Percentiles rank a stretch among this genome's conserved stretches.
These are phyloP conservation scores for Dalechampia spathulata DNA, from an alignment of 441 rosid species.

Conservation along the genomic window DNA sequence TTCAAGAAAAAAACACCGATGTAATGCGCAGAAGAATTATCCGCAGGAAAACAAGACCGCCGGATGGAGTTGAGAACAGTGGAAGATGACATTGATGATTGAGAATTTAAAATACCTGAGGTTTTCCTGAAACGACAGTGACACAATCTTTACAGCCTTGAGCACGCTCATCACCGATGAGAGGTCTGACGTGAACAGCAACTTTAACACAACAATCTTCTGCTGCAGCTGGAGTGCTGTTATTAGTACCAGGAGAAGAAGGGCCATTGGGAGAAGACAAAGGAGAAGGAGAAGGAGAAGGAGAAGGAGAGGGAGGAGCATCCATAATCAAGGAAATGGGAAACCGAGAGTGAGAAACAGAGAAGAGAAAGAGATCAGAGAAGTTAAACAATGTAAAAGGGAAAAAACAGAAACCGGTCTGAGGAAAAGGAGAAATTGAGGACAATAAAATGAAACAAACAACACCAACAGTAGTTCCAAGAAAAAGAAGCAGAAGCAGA, in stretches of 20 bases:
- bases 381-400: constrained; percentile 1
- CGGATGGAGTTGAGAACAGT: too few species aligned
- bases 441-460: too few species aligned
- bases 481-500: neutral
- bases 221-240: constrained; percentile 21
- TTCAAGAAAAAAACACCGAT: too few species aligned
- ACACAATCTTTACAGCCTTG: constrained; percentile 98
- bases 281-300: constrained; percentile 2
- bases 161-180: constrained; percentile 79
- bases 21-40: too few species aligned
- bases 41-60: too few species aligned
- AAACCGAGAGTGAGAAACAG: neutral
- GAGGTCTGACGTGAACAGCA: constrained; percentile 93
- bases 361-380: constrained; percentile 6
- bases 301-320: constrained; percentile 24
- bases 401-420: constrained; percentile 12
- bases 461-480: neutral
- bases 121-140: constrained; percentile 77
- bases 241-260: neutral
- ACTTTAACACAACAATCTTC: constrained; percentile 95
- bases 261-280: constrained; percentile 10
- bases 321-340: constrained; percentile 47
- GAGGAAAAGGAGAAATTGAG: constrained; percentile 11
- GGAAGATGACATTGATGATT: neutral
- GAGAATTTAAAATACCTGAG: constrained; percentile 57